Conservation (phyloP, 139 green algal genomes). For the Chlorella ohadii region DNA sequence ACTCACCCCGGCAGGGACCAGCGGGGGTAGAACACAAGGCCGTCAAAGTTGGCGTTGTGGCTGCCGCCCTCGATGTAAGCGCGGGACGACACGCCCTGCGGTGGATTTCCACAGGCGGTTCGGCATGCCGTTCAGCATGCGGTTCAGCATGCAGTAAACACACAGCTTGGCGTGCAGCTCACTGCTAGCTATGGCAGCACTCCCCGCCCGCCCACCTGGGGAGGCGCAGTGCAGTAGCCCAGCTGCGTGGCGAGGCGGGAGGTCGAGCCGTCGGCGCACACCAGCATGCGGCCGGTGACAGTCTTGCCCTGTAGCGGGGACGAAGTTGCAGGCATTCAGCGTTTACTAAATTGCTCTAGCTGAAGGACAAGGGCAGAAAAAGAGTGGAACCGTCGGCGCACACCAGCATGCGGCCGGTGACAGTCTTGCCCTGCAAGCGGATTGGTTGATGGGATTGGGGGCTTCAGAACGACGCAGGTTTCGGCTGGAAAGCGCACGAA, state of each 20-base stretch:
- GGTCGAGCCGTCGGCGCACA: conserved; percentile 91
- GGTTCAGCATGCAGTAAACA: background rate
- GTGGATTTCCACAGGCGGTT: too few species aligned
- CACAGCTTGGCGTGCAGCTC: too few species aligned
- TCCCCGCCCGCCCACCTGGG: conserved; percentile 40
- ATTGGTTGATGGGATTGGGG: too few species aligned
- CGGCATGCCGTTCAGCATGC: too few species aligned
- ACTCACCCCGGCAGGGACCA: conserved; percentile 85
- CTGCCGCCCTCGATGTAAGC: conserved; percentile 87
- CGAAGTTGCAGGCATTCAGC: too few species aligned
- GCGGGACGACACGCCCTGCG: conserved; percentile 73
- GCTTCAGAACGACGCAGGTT: too few species aligned
- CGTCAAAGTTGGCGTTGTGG: conserved; percentile 94
- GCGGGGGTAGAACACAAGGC: conserved; percentile 76
- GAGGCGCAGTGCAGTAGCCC: conserved; percentile 89
- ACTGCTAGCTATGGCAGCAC: background rate
- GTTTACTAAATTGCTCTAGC: too few species aligned
- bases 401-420: conserved; percentile 78
- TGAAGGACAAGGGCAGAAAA: too few species aligned
- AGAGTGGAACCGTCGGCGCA: conserved; percentile 91
- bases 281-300: conserved; percentile 75
- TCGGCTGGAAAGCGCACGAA: too few species aligned
- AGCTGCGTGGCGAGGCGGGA: conserved; percentile 87
- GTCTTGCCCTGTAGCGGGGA: conserved; percentile 43
- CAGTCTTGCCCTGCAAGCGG: conserved; percentile 55